Evolutionary conservation across 805 yeast genomes (phyloP).

Genomic region (Lipomyces anomalus): DNA sequence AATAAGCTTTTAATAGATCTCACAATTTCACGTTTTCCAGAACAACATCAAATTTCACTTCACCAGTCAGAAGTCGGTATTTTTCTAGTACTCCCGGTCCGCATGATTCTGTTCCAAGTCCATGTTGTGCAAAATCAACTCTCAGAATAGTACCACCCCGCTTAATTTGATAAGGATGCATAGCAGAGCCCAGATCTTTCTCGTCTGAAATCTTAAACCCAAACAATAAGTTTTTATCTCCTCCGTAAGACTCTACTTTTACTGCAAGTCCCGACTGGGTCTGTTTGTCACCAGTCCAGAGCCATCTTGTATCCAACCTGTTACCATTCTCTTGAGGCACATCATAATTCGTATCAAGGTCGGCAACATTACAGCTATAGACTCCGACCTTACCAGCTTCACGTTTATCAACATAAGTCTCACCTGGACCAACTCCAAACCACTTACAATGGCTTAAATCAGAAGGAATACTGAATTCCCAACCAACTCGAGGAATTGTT

Average conservation of each 20-base stretch:
- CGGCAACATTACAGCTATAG: conserved; percentile 16
- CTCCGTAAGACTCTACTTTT: conserved; percentile 5
- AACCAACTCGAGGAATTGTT: conserved; percentile 35
- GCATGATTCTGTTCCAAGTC: conserved; percentile 31
- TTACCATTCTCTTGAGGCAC: conserved; percentile 39
- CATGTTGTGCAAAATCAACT: conserved; percentile 29
- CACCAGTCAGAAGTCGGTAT: conserved; percentile 10
- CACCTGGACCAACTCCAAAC: conserved; percentile 38
- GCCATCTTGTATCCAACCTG: conserved; percentile 34
- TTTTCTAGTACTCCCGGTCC: conserved; percentile 28
- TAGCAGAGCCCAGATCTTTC: conserved; percentile 22
- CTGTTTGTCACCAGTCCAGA: conserved; percentile 2
- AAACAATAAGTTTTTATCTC: conserved; percentile 16
- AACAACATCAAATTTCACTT: conserved; percentile 8
- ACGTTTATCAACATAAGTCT: conserved; percentile 34
- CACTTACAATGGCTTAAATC: conserved; percentile 27
- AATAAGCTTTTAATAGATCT: no score
- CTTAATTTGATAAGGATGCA: conserved; percentile 28
- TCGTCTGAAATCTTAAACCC: conserved; percentile 17
- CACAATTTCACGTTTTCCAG: no score
- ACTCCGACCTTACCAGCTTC: conserved; percentile 31
- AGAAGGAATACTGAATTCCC: conserved; percentile 30
- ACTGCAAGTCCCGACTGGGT: no score
- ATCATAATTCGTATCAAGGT: conserved; percentile 31
- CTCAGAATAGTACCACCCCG: conserved; percentile 18